Evolutionary conservation across 495 filamentous ascomycete genomes (phyloP), one percentile per base, ranked within the genome.

Genomic region (Penicillium daleae): DNA sequence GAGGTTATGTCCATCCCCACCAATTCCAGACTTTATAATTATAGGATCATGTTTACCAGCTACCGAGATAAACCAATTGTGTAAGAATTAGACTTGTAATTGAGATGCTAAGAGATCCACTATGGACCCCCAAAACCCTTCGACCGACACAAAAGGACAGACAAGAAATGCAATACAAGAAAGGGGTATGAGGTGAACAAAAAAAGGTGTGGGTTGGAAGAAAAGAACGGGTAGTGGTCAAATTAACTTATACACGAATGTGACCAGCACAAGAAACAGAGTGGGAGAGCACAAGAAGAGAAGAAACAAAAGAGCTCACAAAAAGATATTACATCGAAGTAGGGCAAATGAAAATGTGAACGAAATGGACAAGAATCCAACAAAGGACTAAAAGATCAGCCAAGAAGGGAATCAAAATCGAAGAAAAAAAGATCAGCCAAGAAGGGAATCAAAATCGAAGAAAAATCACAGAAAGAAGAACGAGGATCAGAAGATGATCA

Each of bases 161-260:
- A 59, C 55, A 67, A 65, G 60, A 64, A 64, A 69, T 69, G 67
- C 66, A 71, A 64, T 74, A 70, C 64, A 72, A 69, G 62, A 68
- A 71, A 60, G 62, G 64, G 67, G 68, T 74, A 76, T 73, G 71
- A 65, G 50, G 56, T 53, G 48, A 8, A 48, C 32, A 56, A 66
- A 60, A 35, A 69, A 55, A 50, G 60, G 63, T 59, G 21, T 21
- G 57, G 55, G 53, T 65, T 65, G 57, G 59, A 63, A 65, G 58
- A 60, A 67, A 65, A 7, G n/a, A n/a, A n/a, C n/a, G 26, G 51
- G 63, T 46, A 44, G 32, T 60, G 63, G 62, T 64, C 62, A 67
- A 73, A 69, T 70, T 66, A 69, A 72, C 65, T 65, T 73, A 71
- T 69, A 73, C 72, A 74, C 58, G 62, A 64, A 71, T 76, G 73